These are phyloP conservation scores for Picochlorum sp. DNA, from an alignment of 139 green algal species.

Conservation along the genomic window DNA sequence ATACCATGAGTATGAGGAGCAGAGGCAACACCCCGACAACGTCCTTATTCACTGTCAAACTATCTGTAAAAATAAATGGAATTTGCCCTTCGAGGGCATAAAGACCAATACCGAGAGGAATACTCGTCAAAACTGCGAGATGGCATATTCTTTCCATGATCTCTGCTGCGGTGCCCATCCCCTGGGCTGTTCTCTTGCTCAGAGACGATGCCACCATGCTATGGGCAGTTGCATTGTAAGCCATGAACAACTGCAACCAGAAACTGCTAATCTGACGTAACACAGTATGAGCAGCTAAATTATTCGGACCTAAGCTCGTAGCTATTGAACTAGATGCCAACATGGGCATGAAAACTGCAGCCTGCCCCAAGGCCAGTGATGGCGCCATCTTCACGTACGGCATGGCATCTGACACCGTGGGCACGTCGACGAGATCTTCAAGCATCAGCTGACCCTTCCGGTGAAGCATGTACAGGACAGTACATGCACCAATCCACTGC, in stretches of 20 bases:
- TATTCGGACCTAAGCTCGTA: constrained; percentile 15
- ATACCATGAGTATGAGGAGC: constrained; percentile 17
- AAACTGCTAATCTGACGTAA: constrained; percentile 27
- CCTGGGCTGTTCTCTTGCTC: background rate
- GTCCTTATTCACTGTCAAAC: constrained; percentile 11
- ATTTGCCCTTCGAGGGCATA: constrained; percentile 6
- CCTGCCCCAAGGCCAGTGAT: constrained; percentile 15
- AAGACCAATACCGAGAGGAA: constrained; percentile 10
- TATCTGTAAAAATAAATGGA: constrained; percentile 25
- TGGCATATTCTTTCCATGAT: constrained; percentile 21
- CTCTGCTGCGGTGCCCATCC: constrained; percentile 2
- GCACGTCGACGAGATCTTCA: constrained; percentile 14
- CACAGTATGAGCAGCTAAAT: constrained; percentile 27
- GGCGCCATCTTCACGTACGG: constrained; percentile 19
- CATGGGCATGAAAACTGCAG: constrained; percentile 24
- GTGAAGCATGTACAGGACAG: constrained; percentile 24
- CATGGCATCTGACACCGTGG: background rate
- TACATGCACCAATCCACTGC: constrained; percentile 37
- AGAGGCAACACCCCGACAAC: constrained; percentile 20
- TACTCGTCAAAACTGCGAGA: constrained; percentile 13
- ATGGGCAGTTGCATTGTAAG: constrained; percentile 28
- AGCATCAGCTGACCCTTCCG: constrained; percentile 10
- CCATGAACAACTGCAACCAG: constrained; percentile 26
- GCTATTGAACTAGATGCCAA: constrained; percentile 22
- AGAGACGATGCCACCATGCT: constrained; percentile 22